These are phyloP conservation scores for Fusarium aywerte DNA, from an alignment of 2,329 filamentous ascomycete genomes.

Conservation along the genomic window DNA sequence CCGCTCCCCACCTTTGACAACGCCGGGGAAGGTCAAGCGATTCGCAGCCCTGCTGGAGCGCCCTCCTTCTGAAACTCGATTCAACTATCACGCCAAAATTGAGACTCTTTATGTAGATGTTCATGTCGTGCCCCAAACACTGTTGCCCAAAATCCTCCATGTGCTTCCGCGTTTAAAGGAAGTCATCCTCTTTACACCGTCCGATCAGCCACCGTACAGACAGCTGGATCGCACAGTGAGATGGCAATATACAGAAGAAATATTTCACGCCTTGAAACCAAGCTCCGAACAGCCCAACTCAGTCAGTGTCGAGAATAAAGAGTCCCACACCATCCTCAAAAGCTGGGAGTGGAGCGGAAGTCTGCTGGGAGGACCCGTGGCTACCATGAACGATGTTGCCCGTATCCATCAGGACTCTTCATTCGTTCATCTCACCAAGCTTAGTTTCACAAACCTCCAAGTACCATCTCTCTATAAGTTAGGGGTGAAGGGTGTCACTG, in stretches of 20 bases:
- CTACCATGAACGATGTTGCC: slow-evolving; percentile 60
- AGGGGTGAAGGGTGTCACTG: slow-evolving; percentile 49
- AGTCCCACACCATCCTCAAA: slow-evolving; percentile 52
- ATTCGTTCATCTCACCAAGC: slow-evolving; percentile 66
- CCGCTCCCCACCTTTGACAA: slow-evolving; percentile 71
- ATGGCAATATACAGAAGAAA: slow-evolving; percentile 74
- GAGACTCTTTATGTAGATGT: slow-evolving; percentile 76
- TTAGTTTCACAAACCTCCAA: slow-evolving; percentile 73
- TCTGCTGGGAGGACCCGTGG: slow-evolving; percentile 58
- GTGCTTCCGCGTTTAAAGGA: slow-evolving; percentile 74
- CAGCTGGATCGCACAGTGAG: slow-evolving; percentile 65
- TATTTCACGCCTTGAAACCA: slow-evolving; percentile 73
- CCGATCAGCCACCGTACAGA: slow-evolving; percentile 75
- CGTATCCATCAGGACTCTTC: slow-evolving; percentile 64
- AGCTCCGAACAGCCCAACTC: slow-evolving; percentile 55
- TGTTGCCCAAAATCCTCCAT: slow-evolving; percentile 65
- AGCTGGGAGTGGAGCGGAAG: slow-evolving; percentile 73
- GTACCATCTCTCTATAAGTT: slow-evolving; percentile 59
- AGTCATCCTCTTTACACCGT: slow-evolving; percentile 76
- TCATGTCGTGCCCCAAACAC: slow-evolving; percentile 64
- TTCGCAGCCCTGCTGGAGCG: slow-evolving; percentile 65
- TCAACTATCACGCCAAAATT: slow-evolving; percentile 78
- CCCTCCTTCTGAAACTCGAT: slow-evolving; percentile 59
- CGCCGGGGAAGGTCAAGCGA: slow-evolving; percentile 56
- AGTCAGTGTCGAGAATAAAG: slow-evolving; percentile 46